Conservation (phyloP, 2,329 filamentous ascomycete species). For the Exserohilum rostratum region DNA sequence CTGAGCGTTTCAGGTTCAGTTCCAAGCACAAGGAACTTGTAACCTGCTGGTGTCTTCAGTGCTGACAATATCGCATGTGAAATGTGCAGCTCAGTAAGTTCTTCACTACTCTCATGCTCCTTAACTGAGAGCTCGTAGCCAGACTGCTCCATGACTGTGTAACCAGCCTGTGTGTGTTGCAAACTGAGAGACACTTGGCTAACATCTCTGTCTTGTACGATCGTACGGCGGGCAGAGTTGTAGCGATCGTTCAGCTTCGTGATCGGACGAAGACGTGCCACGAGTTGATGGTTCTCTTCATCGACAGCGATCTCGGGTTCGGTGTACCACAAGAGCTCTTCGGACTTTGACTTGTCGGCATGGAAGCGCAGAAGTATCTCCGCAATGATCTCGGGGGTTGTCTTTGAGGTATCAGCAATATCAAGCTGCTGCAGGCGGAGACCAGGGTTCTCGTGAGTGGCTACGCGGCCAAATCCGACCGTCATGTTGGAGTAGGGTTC, state of each 20-base stretch:
- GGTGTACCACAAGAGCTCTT: background rate
- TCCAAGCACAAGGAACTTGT: background rate
- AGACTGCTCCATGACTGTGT: background rate
- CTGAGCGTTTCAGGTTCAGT: background rate
- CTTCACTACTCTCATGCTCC: background rate
- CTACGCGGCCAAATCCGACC: background rate
- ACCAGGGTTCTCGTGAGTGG: background rate
- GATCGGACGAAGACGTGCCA: background rate
- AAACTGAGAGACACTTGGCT: background rate
- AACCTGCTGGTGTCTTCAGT: background rate
- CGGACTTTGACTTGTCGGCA: background rate
- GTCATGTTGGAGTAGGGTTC: background rate
- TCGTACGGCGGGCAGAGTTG: background rate
- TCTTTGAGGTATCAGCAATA: background rate
- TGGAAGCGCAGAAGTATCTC: background rate
- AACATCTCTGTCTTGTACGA: background rate
- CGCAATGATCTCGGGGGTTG: background rate
- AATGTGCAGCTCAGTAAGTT: background rate
- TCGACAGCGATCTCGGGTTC: background rate
- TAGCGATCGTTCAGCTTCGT: background rate
- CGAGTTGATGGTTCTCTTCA: background rate
- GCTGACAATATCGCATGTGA: background rate
- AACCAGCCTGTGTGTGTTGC: background rate
- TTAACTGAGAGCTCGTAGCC: background rate
- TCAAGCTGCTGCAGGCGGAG: background rate